phyloP scores from a whole-genome alignment of 176 grass and related monocot genomes.

The Aechmea fasciata region DNA sequence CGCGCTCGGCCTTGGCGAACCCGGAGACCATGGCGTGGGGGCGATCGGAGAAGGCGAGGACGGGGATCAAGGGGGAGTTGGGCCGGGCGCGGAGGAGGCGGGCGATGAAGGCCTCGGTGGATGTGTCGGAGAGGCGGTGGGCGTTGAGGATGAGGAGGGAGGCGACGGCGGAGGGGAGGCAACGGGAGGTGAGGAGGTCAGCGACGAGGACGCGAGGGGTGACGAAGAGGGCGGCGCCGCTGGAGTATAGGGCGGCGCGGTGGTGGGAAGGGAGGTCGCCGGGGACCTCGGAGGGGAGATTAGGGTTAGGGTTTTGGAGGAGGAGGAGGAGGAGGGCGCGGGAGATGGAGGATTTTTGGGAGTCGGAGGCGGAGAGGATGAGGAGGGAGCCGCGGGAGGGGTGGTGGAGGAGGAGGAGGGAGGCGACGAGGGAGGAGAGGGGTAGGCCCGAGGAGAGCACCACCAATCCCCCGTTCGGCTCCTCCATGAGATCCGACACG shows the following conservation, averaged over 20 bases:
- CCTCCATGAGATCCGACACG: constrained; percentile 65
- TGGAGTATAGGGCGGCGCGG: constrained; percentile 60
- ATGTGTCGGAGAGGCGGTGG: constrained; percentile 62
- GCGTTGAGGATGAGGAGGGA: constrained; percentile 56
- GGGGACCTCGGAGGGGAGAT: constrained; percentile 32
- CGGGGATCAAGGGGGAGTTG: constrained; percentile 37
- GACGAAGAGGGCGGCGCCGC: constrained; percentile 55
- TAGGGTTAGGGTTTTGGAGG: constrained; percentile 14
- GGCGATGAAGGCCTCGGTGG: constrained; percentile 75
- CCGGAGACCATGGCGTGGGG: constrained; percentile 81
- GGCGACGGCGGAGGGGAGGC: constrained; percentile 35
- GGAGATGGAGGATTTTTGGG: constrained; percentile 43
- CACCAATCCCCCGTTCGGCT: constrained; percentile 68
- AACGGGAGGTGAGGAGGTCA: constrained; percentile 81
- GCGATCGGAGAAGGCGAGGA: constrained; percentile 73
- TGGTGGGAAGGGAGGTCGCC: constrained; percentile 59
- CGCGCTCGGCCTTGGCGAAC: constrained; percentile 81
- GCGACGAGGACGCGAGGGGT: constrained; percentile 71
- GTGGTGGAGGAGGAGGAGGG: constrained; percentile 55
- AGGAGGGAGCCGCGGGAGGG: constrained; percentile 41
- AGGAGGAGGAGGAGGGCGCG: constrained; percentile 26
- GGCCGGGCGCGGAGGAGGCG: constrained; percentile 46
- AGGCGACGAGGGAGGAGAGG: constrained; percentile 44
- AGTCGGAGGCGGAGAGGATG: constrained; percentile 64
- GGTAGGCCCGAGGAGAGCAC: constrained; percentile 65